These are phyloP conservation scores for Petrea volubilis DNA, from an alignment of 257 asterid genomes.

Conservation along the genomic window DNA sequence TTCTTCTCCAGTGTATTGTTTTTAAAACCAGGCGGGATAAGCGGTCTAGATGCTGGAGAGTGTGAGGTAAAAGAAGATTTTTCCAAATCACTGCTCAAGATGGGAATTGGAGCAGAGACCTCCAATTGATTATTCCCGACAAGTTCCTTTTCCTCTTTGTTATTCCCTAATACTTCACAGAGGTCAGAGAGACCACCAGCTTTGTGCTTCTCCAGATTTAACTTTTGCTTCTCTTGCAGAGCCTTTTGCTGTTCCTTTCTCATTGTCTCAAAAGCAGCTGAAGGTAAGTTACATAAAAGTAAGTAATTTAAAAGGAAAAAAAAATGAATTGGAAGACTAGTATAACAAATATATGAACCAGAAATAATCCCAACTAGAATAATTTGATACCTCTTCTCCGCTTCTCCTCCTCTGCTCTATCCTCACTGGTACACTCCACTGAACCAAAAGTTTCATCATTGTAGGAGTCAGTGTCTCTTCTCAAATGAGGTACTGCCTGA, in stretches of 20 bases:
- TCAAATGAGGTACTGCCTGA: constrained; percentile 75
- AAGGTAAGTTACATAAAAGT: constrained; percentile 20
- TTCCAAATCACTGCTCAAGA: constrained; percentile 49
- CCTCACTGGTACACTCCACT: constrained; percentile 61
- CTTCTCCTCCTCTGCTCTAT: constrained; percentile 90
- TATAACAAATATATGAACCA: constrained; percentile 7
- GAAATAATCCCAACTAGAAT: constrained; percentile 14
- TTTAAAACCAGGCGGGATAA: constrained; percentile 86
- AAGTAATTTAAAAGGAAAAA: not conserved
- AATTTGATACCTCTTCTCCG: constrained; percentile 77
- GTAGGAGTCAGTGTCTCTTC: constrained; percentile 68
- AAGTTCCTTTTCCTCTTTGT: constrained; percentile 49
- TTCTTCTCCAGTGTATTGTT: constrained; percentile 56
- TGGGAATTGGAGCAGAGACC: constrained; percentile 37
- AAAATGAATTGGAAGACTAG: constrained; percentile 11
- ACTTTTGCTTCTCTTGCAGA: constrained; percentile 81
- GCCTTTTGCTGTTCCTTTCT: constrained; percentile 90
- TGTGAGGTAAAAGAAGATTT: constrained; percentile 58
- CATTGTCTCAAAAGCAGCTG: constrained; percentile 91
- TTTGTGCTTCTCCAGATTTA: constrained; percentile 49
- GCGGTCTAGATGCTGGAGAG: constrained; percentile 69
- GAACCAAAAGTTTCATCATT: constrained; percentile 96
- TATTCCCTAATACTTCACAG: constrained; percentile 38
- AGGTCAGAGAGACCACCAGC: constrained; percentile 44
- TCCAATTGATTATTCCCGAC: constrained; percentile 44